Base-by-base conservation (phyloP, 169 alveolate genomes). In the Plasmodium gaboni region DNA sequence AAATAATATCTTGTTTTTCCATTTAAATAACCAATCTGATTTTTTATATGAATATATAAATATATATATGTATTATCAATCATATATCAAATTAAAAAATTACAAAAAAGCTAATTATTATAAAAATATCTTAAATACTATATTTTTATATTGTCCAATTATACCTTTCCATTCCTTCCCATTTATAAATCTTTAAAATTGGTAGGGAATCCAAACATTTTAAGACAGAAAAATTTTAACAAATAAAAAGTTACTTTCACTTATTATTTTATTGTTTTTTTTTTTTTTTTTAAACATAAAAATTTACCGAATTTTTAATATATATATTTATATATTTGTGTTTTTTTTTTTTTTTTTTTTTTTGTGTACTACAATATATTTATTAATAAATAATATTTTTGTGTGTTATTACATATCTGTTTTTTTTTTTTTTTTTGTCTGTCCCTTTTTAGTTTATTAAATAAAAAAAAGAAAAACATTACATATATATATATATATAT, bases 21-120 rank as follows among this genome's bases (percentile, higher is more conserved):
- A 78, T 65, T 78, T 78, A 28, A 65, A 78, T 65, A 78, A 64
- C 44, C 89, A 78, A 78, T 64, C 89, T 2, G 89, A 78, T 65
- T 78, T 78, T 38, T 57, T 67, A 38, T 78, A 78, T 69, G 89
- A 78, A 78, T 78, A 78, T 64, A 64, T 78, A 78, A 78, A 78
- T 64, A 78, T 78, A 64, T 78, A 78, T 69, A 78, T 78, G 89
- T 78, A 65, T 64, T 78, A 78, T 19, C 71, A 64, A 26, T 78
- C 89, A 15, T 78, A 59, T 65, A 17, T 22, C 10, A 78, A 78
- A 55, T 15, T 78, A 78, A 68, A 78, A 65, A 59, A 65, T 24
- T 78, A 78, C 22, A 67, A 57, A 8, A 78, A 78, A 59, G 64
- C 78, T 28, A 50, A 44, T 65, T 65, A 78, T 64, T 78, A 78